Percentiles rank a stretch among this genome's conserved stretches.
These are phyloP conservation scores for Auriscalpium orientale DNA, from an alignment of 768 basidiomycete genomes.

Conservation along the genomic window DNA sequence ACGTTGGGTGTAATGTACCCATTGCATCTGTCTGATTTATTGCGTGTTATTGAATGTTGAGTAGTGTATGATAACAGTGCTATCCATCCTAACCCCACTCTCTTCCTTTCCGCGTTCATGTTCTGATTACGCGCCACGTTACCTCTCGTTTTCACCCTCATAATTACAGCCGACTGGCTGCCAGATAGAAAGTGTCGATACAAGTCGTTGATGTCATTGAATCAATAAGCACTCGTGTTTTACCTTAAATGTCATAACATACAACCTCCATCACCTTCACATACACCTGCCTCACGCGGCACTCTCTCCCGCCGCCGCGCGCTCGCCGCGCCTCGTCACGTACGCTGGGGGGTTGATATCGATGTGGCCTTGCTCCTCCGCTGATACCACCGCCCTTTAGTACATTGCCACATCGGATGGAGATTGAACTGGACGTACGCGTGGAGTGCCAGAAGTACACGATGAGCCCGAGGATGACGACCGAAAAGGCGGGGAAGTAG, in stretches of 20 bases:
- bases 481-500: conserved; percentile 72
- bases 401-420: not conserved
- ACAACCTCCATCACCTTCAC: not conserved
- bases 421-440: conserved; percentile 42
- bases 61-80: no score
- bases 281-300: no score
- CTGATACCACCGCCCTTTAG: conserved; percentile 26
- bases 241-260: not conserved
- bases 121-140: no score
- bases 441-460: conserved; percentile 83
- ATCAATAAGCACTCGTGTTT: no score
- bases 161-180: no score
- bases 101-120: no score
- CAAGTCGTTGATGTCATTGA: no score
- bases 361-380: conserved; percentile 65
- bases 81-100: no score
- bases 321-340: conserved; percentile 25
- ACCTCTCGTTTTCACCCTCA: no score
- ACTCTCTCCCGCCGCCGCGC: conserved; percentile 1
- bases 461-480: conserved; percentile 66
- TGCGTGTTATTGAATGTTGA: no score
- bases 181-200: no score
- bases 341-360: conserved; percentile 56
- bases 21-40: not conserved
- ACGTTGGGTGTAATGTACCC: conserved; percentile 33